Base-by-base conservation (phyloP, 2,329 filamentous ascomycete genomes). In the Aspergillus neoniger region DNA sequence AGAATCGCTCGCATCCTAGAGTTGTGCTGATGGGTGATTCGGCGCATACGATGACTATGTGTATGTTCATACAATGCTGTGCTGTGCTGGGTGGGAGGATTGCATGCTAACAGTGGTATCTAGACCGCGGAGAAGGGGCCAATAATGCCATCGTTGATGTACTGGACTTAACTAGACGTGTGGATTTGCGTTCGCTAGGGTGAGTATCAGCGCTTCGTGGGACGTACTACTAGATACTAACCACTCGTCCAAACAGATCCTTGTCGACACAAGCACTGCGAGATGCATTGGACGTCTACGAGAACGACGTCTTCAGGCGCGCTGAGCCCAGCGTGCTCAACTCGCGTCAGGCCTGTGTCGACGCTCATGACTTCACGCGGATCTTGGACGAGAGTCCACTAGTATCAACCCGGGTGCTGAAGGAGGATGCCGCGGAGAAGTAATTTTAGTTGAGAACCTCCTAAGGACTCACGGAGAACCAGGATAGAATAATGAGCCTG, bases 11-110 rank as follows among this genome's bases (percentile, higher is more conserved):
- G 12, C 67, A 70, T 6, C 81, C 80, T 0, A 74, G 76, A 2
- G 79, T 78, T 0, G 77, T 82, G 0, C 64, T 86, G 1, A 76
- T 84, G 59, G 84, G 85, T 0, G 85, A 87, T 69, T 80, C 84
- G 0, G 76, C 85, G 3, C 84, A 87, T 68, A 78, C 82, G 0
- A 86, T 86, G 84, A 81, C 82, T 0, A 86, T 86, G 84, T 86
- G 83, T 86, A 78, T 71, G 82, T 74, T 17, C 12, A 43, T 41
- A 4, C 14, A 3, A 14, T 25, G 4, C 7, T 9, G 47, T 32
- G 6, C 25, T 8, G 5, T n/a, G n/a, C 25, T 8, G 5, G 12
- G 12, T 21, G 6, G 3, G 30, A 17, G 6, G 4, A 25, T 1
- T 36, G 7, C 12, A 49, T 21, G 15, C 15, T 47, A 41, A 25